Percentiles rank a stretch among this genome's conserved stretches.
These are phyloP conservation scores for Gynandropsis gynandra DNA, from an alignment of 345 rosid genomes.

Conservation along the genomic window DNA sequence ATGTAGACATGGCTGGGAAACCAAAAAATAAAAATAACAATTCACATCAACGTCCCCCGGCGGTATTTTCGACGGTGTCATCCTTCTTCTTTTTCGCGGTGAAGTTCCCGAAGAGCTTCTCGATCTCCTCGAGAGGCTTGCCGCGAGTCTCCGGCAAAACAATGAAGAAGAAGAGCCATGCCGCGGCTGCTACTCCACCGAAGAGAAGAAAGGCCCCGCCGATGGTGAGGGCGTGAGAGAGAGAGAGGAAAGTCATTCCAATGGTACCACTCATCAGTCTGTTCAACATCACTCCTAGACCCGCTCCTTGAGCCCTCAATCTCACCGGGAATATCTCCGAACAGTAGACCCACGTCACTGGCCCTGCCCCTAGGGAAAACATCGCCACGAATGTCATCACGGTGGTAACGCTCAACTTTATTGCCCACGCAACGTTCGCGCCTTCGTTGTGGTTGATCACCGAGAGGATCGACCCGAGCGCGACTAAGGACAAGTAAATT, in stretches of 20 bases:
- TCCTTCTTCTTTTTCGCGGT: constrained; percentile 27
- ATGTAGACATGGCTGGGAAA: too few species aligned
- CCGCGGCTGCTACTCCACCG: constrained; percentile 27
- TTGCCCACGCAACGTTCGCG: constrained; percentile 39
- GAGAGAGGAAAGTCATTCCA: constrained; percentile 39
- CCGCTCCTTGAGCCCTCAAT: constrained; percentile 64
- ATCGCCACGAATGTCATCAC: constrained; percentile 42
- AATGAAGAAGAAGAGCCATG: constrained; percentile 37
- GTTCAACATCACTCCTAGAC: constrained; percentile 47
- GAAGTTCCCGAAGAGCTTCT: constrained; percentile 37
- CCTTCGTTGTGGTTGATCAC: constrained; percentile 30
- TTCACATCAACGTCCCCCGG: too few species aligned
- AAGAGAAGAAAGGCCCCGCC: constrained; percentile 60
- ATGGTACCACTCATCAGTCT: constrained; percentile 50
- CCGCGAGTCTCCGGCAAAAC: constrained; percentile 55
- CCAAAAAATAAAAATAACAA: too few species aligned
- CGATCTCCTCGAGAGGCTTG: constrained; percentile 51
- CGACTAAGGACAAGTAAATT: constrained; percentile 37
- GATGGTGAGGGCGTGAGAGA: constrained; percentile 41
- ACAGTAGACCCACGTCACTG: constrained; percentile 57
- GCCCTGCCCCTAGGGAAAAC: constrained; percentile 73
- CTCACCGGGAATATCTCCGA: constrained; percentile 62
- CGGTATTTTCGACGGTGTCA: too few species aligned
- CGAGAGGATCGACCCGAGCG: constrained; percentile 37
- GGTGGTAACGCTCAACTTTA: constrained; percentile 33